Evolutionary conservation across 1,284 basidiomycete species (phyloP).

Genomic region (Athelia sp.): DNA sequence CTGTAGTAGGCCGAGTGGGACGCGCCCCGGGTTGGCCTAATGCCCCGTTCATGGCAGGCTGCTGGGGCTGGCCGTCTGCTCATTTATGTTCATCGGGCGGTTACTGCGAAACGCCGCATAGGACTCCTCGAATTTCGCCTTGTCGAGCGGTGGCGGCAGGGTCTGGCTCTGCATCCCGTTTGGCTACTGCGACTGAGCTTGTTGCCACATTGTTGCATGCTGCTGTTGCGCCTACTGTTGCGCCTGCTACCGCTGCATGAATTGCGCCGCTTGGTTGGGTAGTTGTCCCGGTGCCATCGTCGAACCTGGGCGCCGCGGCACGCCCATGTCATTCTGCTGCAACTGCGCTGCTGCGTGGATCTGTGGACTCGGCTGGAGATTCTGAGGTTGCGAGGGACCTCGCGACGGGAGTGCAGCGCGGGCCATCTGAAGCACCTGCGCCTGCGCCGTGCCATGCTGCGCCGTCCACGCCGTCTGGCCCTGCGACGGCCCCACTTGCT

Average conservation of each 20-base stretch:
- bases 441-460: constrained; percentile 3
- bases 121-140: constrained; percentile 40
- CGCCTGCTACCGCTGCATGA: too few relatives aligned
- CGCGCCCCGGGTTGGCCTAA: neutral
- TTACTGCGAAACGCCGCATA: constrained; percentile 43
- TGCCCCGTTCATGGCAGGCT: neutral
- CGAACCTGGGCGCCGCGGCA: constrained; percentile 18
- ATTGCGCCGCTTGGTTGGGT: constrained; percentile 19
- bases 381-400: neutral
- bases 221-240: too few relatives aligned
- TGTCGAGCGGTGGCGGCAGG: constrained; percentile 35
- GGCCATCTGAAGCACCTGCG: constrained; percentile 3
- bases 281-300: constrained; percentile 19
- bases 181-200: too few relatives aligned
- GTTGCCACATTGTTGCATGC: too few relatives aligned
- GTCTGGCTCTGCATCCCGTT: constrained; percentile 1
- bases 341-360: constrained; percentile 16
- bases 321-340: constrained; percentile 17
- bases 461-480: constrained; percentile 13
- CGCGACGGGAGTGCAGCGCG: neutral
- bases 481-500: constrained; percentile 12
- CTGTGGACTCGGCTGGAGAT: constrained; percentile 10
- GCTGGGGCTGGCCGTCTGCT: constrained; percentile 10
- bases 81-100: constrained; percentile 34
- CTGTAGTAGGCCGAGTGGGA: neutral